Evolutionary conservation across 1,139 yeast genomes (phyloP).

Genomic region (Candida tetrigidarum): DNA sequence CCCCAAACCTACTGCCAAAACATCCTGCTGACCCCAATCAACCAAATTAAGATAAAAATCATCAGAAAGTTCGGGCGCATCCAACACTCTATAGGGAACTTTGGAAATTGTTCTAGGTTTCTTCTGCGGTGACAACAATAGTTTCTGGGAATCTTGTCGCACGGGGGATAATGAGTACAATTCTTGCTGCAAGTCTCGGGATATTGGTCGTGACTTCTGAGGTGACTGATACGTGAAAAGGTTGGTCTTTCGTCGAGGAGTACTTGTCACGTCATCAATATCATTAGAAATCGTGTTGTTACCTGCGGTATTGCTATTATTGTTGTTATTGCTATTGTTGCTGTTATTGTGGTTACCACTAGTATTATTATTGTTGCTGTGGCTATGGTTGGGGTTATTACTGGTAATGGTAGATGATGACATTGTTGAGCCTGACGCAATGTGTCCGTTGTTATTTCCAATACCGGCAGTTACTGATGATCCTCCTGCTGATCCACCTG

Average conservation of each 20-base stretch:
- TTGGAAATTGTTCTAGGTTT: constrained; percentile 77
- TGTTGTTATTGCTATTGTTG: constrained; percentile 9
- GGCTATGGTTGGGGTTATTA: constrained; percentile 8
- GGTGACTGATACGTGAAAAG: constrained; percentile 76
- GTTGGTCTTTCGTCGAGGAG: constrained; percentile 64
- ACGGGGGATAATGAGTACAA: constrained; percentile 86
- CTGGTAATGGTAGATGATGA: constrained; percentile 8
- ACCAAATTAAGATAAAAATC: constrained; percentile 91
- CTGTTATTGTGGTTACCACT: too few relatives aligned
- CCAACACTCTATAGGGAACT: constrained; percentile 91
- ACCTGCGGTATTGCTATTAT: background rate
- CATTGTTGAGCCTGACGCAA: background rate
- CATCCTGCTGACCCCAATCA: constrained; percentile 95
- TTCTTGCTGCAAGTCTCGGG: constrained; percentile 68
- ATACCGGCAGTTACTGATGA: constrained; percentile 7
- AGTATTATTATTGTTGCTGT: constrained; percentile 8
- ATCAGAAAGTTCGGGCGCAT: constrained; percentile 95
- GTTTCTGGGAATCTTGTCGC: constrained; percentile 81
- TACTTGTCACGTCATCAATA: constrained; percentile 30
- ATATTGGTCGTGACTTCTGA: constrained; percentile 60
- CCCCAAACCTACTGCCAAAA: constrained; percentile 89
- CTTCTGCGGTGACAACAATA: constrained; percentile 81
- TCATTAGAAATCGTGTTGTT: constrained; percentile 10
- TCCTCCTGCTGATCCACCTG: constrained; percentile 12
- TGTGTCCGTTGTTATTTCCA: background rate